Percentiles rank a stretch among this genome's conserved stretches.
Evolutionary conservation across 192 early-diverging fungal species (phyloP).

Genomic region (Thoreauomyces humboldtii): DNA sequence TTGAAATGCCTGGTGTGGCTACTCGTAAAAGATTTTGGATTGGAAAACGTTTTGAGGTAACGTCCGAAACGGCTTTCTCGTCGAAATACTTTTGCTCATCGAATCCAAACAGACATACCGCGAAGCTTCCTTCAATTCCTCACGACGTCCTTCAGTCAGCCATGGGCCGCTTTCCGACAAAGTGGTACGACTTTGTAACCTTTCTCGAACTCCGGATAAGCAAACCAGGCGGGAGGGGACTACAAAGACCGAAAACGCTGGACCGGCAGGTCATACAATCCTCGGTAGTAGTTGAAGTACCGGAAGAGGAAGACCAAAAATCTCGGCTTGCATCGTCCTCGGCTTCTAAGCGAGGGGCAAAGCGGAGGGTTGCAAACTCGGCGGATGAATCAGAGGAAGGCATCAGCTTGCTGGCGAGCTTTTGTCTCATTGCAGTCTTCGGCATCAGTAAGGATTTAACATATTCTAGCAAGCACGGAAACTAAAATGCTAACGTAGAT

Average conservation of each 20-base stretch:
- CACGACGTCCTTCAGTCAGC: slow-evolving; percentile 14
- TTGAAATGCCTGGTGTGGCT: slow-evolving; percentile 35
- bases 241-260: too few relatives aligned
- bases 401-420: not conserved
- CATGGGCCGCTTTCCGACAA: slow-evolving; percentile 12
- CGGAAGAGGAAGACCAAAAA: not conserved
- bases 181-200: slow-evolving; percentile 23
- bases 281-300: not conserved
- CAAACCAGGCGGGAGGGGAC: too few relatives aligned
- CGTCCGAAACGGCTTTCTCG: not conserved
- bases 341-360: not conserved
- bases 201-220: slow-evolving; percentile 10
- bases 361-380: not conserved
- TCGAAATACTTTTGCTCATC: too few relatives aligned
- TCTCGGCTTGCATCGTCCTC: not conserved
- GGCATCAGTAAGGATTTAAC: not conserved
- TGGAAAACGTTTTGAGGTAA: not conserved
- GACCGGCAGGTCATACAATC: not conserved
- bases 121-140: not conserved
- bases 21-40: slow-evolving; percentile 10
- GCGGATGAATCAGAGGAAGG: not conserved
- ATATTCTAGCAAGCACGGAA: too few relatives aligned
- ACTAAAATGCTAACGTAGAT: too few relatives aligned
- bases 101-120: slow-evolving; percentile 3
- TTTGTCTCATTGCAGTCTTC: not conserved